Base-by-base conservation (phyloP, 1,284 basidiomycete genomes). In the Cutaneotrichosporon dermatis region DNA sequence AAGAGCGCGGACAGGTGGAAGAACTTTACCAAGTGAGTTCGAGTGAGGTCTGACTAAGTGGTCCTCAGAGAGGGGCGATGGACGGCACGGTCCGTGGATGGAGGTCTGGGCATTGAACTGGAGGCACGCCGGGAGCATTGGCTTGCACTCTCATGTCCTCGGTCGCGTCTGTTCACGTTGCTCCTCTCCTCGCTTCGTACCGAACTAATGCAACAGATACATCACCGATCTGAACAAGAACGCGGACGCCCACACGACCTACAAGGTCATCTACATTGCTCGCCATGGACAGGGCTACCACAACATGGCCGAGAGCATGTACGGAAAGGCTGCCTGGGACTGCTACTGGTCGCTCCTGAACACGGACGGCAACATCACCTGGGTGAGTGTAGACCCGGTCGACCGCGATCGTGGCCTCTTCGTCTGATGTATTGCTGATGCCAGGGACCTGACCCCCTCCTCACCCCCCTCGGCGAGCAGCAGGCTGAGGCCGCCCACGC, bases 261-360 rank as follows among this genome's bases (percentile, higher is more conserved):
- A 76, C 68, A 77, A 76, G 63, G 65, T 79, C 11, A 51, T 79
- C 39, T 79, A 63, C 62, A 52, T 76, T 13, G 75, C 73, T 11
- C 61, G 78, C 39, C 78, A 79, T 49, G 77, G 77, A 1, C 62
- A 79, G 66, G 78, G 77, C 0, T 74, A 63, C 42, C 75, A 65
- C 54, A 66, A 65, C 46, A 50, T 63, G 40, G 61, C 72, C 0
- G 74, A 79, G 63, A 43, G 49, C 2, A 58, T 58, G 16, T 78
- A 78, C 52, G 77, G 76, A 4, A 72, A 69, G 1, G 55, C 59
- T 4, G 70, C 66, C 9, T 78, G 76, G 78, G 62, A 79, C 65
- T 69, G 64, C 57, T 60, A 67, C 58, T 72, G 66, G 65, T 65
- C 60, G 11, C 37, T 62, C 40, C 55, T 62, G 44, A 59, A 65